Conservation (phyloP, 1,139 yeast genomes). For the Pichia sp. region DNA sequence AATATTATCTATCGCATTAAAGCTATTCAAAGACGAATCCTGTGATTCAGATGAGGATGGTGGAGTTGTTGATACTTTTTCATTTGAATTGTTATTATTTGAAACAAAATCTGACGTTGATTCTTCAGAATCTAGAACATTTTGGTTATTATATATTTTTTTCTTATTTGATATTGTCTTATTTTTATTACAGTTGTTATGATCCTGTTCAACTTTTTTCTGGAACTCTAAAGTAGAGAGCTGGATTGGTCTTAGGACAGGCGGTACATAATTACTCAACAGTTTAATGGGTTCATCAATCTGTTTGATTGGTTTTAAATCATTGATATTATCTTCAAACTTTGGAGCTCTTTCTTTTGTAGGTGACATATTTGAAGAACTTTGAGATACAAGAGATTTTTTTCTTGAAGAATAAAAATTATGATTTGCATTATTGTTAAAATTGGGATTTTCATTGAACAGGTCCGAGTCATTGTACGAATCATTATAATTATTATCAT, state of each 20-base stretch:
- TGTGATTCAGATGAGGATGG: not conserved
- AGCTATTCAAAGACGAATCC: not conserved
- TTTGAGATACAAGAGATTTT: conserved; percentile 6
- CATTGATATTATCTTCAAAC: conserved; percentile 1
- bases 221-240: conserved; percentile 7
- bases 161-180: not conserved
- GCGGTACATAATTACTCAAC: conserved; percentile 26
- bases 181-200: not conserved
- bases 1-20: not conserved
- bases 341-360: conserved; percentile 7
- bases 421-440: not conserved
- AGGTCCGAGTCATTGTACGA: not conserved
- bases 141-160: too few species aligned
- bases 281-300: conserved; percentile 27
- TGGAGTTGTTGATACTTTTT: not conserved
- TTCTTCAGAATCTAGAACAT: too few species aligned
- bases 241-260: conserved; percentile 26
- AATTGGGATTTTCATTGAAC: not conserved
- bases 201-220: not conserved
- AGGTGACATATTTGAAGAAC: conserved; percentile 18
- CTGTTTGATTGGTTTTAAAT: conserved; percentile 21
- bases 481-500: not conserved
- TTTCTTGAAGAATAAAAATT: too few species aligned
- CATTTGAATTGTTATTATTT: not conserved
- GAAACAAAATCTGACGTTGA: not conserved